A percentile compares a stretch with the other conserved stretches of the same genome.
phyloP scores from a whole-genome alignment of 2,329 filamentous ascomycete species.

The Neurospora sp. region DNA sequence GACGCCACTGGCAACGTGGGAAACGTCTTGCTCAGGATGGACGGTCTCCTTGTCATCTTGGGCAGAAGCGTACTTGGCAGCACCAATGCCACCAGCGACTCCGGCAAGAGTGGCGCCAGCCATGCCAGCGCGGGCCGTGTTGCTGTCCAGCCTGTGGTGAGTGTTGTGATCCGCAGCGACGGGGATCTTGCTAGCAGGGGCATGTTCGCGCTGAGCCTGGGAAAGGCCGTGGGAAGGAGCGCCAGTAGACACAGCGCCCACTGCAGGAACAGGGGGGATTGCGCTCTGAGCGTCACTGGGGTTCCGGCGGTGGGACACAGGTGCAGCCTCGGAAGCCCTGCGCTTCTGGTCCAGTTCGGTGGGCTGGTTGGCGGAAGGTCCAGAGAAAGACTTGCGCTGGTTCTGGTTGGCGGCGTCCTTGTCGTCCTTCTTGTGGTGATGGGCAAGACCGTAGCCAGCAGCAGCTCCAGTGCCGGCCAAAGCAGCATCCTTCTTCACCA shows the following conservation, averaged over 20 bases:
- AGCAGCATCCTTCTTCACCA: conserved; percentile 10
- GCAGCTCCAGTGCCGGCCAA: conserved; percentile 11
- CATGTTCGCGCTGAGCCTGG: neutral
- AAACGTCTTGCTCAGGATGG: neutral
- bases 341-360: neutral
- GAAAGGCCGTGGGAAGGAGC: neutral
- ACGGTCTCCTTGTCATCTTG: neutral
- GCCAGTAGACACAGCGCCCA: neutral
- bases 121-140: neutral
- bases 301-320: neutral
- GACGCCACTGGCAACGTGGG: neutral
- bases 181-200: neutral
- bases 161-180: neutral
- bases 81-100: neutral
- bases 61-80: neutral
- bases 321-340: neutral
- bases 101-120: neutral
- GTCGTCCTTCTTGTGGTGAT: conserved; percentile 9
- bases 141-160: neutral
- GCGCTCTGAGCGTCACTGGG: neutral
- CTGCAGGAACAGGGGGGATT: neutral
- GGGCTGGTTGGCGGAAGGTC: neutral
- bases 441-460: conserved; percentile 5
- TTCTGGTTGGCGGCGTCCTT: neutral
- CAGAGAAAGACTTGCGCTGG: conserved; percentile 1